phyloP scores from a whole-genome alignment of 192 early-diverging fungal genomes.

The Podila minutissima region DNA sequence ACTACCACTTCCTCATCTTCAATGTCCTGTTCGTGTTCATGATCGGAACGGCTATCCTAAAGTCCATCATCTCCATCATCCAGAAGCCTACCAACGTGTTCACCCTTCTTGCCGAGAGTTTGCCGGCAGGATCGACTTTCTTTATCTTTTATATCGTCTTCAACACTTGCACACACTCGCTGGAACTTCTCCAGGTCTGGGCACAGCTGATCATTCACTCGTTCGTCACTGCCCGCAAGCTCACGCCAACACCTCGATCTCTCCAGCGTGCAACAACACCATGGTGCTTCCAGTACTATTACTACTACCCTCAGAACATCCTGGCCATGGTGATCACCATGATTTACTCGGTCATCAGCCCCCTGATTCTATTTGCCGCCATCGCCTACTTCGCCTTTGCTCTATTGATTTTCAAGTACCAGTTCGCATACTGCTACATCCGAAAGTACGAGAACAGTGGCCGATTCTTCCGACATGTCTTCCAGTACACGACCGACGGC shows the following conservation, averaged over 20 bases:
- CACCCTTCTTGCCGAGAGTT: constrained; percentile 55
- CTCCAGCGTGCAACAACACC: constrained; percentile 56
- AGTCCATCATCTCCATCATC: constrained; percentile 57
- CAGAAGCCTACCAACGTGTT: constrained; percentile 62
- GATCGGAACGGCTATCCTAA: constrained; percentile 63
- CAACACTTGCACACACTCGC: constrained; percentile 64
- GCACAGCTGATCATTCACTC: constrained; percentile 63
- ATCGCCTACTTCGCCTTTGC: constrained; percentile 63
- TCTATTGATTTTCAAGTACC: constrained; percentile 66
- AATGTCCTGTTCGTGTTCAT: constrained; percentile 72
- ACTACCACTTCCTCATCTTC: constrained; percentile 71
- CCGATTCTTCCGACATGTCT: constrained; percentile 60
- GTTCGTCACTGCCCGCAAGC: constrained; percentile 53
- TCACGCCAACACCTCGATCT: constrained; percentile 65
- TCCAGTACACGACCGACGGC: constrained; percentile 66
- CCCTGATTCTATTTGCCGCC: constrained; percentile 66
- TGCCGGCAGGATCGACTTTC: constrained; percentile 68
- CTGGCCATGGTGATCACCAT: constrained; percentile 69
- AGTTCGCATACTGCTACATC: constrained; percentile 70
- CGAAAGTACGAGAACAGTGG: constrained; percentile 68
- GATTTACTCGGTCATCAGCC: constrained; percentile 67
- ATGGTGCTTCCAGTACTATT: constrained; percentile 69
- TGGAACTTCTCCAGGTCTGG: constrained; percentile 69
- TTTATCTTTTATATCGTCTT: constrained; percentile 71
- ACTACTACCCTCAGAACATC: constrained; percentile 70